phyloP scores from a whole-genome alignment of 371 early-diverging fungal species.

The Syncephalastrum monosporum region DNA sequence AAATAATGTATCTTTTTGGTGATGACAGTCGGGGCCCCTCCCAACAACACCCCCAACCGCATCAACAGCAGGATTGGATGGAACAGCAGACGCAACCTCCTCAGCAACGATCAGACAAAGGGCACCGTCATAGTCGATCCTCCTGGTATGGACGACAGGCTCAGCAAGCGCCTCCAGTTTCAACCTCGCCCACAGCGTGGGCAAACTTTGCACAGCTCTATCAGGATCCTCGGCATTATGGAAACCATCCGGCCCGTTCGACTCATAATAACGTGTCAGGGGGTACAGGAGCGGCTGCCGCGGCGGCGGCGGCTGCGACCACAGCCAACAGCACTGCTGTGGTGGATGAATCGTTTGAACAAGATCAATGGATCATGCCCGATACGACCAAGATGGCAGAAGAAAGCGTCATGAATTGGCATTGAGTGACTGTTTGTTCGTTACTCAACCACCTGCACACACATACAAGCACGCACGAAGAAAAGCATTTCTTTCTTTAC shows the following conservation, averaged over 20 bases:
- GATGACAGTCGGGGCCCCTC: neutral
- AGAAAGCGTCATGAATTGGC: too few relatives aligned
- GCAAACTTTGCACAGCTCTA: neutral
- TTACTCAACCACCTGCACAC: too few relatives aligned
- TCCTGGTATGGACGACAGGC: neutral
- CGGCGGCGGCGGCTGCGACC: neutral
- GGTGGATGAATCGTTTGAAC: neutral
- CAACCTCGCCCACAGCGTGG: neutral
- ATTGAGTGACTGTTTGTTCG: too few relatives aligned
- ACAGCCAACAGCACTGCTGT: neutral
- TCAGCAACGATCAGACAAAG: neutral
- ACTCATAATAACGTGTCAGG: too few relatives aligned
- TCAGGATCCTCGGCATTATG: constrained; percentile 1
- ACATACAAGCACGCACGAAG: too few relatives aligned
- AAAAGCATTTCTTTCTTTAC: too few relatives aligned
- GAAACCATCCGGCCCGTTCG: neutral
- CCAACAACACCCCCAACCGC: neutral
- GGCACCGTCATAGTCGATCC: neutral
- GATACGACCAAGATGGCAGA: too few relatives aligned
- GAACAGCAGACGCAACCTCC: neutral
- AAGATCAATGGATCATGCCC: constrained; percentile 4
- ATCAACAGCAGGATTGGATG: constrained; percentile 1
- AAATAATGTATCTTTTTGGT: neutral
- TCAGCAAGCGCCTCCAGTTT: neutral
- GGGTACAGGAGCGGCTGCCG: too few relatives aligned